Percentiles rank a stretch among this genome's conserved stretches.
phyloP scores from a whole-genome alignment of 1,139 yeast genomes.

The Torulaspora globosa region DNA sequence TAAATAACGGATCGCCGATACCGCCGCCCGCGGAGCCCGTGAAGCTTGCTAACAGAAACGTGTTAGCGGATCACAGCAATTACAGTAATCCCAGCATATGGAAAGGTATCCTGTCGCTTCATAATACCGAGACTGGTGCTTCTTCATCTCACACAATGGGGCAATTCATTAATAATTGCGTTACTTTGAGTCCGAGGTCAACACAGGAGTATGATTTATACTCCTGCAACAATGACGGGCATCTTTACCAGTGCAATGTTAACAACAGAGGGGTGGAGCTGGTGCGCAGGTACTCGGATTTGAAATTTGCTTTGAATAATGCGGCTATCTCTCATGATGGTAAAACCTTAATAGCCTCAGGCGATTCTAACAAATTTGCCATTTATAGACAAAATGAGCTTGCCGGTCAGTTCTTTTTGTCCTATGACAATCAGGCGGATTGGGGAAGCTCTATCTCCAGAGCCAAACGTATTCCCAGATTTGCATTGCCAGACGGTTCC shows the following conservation, averaged over 20 bases:
- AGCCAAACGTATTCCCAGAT: constrained; percentile 27
- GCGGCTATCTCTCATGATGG: constrained; percentile 58
- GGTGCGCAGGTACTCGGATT: constrained; percentile 41
- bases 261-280: constrained; percentile 43
- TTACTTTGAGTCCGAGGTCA: constrained; percentile 43
- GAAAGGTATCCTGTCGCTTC: constrained; percentile 62
- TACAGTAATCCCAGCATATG: constrained; percentile 38
- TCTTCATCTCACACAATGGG: constrained; percentile 60
- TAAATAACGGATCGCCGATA: constrained; percentile 13
- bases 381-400: constrained; percentile 44
- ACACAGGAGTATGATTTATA: constrained; percentile 46
- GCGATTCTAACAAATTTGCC: constrained; percentile 53
- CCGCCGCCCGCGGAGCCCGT: constrained; percentile 32
- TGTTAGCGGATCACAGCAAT: constrained; percentile 30
- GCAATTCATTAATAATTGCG: constrained; percentile 78
- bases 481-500: constrained; percentile 32
- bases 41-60: constrained; percentile 26
- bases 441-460: constrained; percentile 27
- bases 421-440: constrained; percentile 29
- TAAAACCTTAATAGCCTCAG: constrained; percentile 52
- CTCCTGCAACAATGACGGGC: constrained; percentile 78
- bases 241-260: constrained; percentile 62
- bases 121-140: constrained; percentile 47
- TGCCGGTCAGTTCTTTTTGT: constrained; percentile 28
- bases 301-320: constrained; percentile 55